Base-by-base conservation (phyloP, 1,284 basidiomycete genomes). In the Naganishia sp. region DNA sequence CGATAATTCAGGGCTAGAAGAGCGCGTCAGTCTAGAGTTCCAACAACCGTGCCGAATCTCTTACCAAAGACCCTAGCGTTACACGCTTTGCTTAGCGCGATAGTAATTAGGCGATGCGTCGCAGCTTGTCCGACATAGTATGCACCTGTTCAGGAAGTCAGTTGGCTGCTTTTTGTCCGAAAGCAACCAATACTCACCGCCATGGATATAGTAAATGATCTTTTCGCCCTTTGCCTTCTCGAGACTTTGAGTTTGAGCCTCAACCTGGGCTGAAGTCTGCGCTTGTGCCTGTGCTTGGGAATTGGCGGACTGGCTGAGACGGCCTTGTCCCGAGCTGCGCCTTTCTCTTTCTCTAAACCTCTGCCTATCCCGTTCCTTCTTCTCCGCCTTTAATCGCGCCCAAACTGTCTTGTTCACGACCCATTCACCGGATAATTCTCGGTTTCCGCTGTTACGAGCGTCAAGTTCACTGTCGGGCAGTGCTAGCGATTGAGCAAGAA, bases 401-500 rank as follows among this genome's bases (percentile, higher is more conserved):
- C 94, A 98, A 0, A 94, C 87, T 71, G 87, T 87, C 77, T 90
- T 90, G 54, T 92, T 92, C 17, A 98, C 90, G 21, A 98, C 89
- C 95, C 95, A 99, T 82, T 99, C 96, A 5, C 92, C 95, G 1
- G 87, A 88, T 51, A 99, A 83, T 74, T 94, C 90, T 6, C 95
- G 85, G 18, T 77, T 81, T 47, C 93, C 94, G 41, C 84, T 84
- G 76, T 99, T 94, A 10, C 81, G 75, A 1, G 83, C 84, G 74
- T 98, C 94, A 63, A 85, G 85, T 15, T 88, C 83, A 9, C 87
- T 73, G 62, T 35, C 28, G 15, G 18, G 21, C 3, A 25, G n/a
- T 6, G 41, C 9, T 17, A 28, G 25, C 49, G 43, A 55, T 11
- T 7, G 11, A 23, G 17, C 1, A 31, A 18, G 10, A 23, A 18